Evolutionary conservation across 148 eudicot species (phyloP).

Genomic region (Linanthus parryae): DNA sequence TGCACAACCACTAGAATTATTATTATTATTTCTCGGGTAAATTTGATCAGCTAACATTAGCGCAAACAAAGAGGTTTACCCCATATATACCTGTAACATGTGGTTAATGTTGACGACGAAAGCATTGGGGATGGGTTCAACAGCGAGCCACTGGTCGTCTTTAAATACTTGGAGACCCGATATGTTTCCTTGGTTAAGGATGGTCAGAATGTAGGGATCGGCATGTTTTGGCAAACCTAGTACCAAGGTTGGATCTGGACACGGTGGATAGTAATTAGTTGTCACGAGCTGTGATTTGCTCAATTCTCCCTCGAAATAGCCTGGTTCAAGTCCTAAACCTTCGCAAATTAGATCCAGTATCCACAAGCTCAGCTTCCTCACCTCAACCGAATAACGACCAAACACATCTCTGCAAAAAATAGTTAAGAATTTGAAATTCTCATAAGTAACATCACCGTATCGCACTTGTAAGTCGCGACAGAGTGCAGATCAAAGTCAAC

Average conservation of each 20-base stretch:
- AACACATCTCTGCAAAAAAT: constrained; percentile 10
- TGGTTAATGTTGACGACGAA: constrained; percentile 5
- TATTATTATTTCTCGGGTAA: background rate
- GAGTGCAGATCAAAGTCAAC: too few relatives aligned
- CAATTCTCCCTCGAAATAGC: constrained; percentile 6
- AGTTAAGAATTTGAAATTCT: too few relatives aligned
- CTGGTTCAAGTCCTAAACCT: constrained; percentile 17
- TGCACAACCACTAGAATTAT: background rate
- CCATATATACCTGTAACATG: constrained; percentile 5
- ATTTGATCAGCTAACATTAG: background rate
- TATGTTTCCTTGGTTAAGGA: constrained; percentile 8
- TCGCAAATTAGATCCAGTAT: constrained; percentile 15
- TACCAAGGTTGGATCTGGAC: constrained; percentile 21
- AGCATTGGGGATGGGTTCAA: constrained; percentile 15
- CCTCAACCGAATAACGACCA: constrained; percentile 13
- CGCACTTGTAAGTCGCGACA: too few relatives aligned
- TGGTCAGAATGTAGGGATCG: constrained; percentile 10
- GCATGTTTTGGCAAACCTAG: constrained; percentile 15
- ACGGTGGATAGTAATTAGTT: constrained; percentile 20
- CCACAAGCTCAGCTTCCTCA: constrained; percentile 10
- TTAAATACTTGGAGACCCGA: constrained; percentile 15
- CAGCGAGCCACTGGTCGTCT: constrained; percentile 10
- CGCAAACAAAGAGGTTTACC: background rate
- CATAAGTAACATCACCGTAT: too few relatives aligned
- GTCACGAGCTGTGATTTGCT: background rate